These are phyloP conservation scores for Apiospora saccharicola DNA, from an alignment of 2,329 filamentous ascomycete genomes.

Conservation along the genomic window DNA sequence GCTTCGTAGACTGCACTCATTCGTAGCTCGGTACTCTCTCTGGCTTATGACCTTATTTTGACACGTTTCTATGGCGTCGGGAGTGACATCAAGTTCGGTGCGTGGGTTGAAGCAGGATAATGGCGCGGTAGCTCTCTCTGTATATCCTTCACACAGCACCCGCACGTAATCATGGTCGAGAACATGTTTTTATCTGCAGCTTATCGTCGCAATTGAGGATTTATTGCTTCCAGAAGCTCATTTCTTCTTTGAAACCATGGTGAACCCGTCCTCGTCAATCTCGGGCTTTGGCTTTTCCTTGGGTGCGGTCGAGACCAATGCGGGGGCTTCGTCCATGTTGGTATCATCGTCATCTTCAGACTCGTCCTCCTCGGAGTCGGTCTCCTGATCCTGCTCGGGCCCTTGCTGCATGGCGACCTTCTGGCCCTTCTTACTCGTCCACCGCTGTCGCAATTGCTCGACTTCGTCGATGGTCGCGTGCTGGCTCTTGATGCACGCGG, in stretches of 20 bases:
- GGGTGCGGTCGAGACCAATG: slow-evolving; percentile 44
- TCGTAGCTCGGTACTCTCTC: slow-evolving; percentile 1
- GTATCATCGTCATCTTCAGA: slow-evolving; percentile 68
- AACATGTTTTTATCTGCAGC: slow-evolving; percentile 10
- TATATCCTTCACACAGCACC: slow-evolving; percentile 35
- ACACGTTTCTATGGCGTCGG: slow-evolving; percentile 33
- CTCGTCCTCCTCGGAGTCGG: slow-evolving; percentile 63
- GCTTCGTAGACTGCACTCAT: background rate
- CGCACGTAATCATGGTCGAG: slow-evolving; percentile 9
- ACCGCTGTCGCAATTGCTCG: slow-evolving; percentile 67
- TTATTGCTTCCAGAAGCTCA: slow-evolving; percentile 34
- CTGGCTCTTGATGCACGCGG: slow-evolving; percentile 69
- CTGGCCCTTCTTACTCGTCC: slow-evolving; percentile 67
- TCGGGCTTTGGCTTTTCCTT: slow-evolving; percentile 74
- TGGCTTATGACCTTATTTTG: slow-evolving; percentile 24
- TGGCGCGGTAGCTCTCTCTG: slow-evolving; percentile 31
- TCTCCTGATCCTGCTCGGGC: slow-evolving; percentile 44
- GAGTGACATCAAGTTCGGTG: slow-evolving; percentile 31
- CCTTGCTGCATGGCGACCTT: slow-evolving; percentile 53
- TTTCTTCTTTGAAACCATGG: slow-evolving; percentile 74
- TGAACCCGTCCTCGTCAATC: slow-evolving; percentile 84
- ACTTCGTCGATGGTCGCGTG: slow-evolving; percentile 61
- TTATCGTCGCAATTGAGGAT: slow-evolving; percentile 15
- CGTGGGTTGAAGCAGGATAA: slow-evolving; percentile 32
- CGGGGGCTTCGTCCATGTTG: slow-evolving; percentile 74